phyloP scores from a whole-genome alignment of 1,139 yeast genomes.

The Kodamaea ohmeri region DNA sequence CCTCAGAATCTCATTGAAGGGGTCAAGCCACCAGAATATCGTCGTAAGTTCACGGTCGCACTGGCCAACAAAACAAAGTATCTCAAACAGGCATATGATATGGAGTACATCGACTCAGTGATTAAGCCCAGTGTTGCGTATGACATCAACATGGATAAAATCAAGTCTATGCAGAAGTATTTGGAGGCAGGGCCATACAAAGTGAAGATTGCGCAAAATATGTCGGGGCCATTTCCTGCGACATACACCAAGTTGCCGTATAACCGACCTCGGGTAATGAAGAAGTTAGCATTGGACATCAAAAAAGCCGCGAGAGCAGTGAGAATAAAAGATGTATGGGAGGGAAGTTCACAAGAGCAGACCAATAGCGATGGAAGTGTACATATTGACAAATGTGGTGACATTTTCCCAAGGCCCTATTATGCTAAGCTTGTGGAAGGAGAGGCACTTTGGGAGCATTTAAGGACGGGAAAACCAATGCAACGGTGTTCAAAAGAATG shows the following conservation, averaged over 20 bases:
- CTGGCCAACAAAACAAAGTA: conserved; percentile 22
- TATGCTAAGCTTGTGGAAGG: conserved; percentile 28
- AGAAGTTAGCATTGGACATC: conserved; percentile 32
- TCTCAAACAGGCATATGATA: conserved; percentile 33
- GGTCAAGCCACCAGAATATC: conserved; percentile 10
- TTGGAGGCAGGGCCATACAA: conserved; percentile 39
- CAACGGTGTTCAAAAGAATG: conserved; percentile 17
- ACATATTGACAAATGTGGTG: conserved; percentile 29
- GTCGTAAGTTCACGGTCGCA: conserved; percentile 16
- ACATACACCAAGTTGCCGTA: conserved; percentile 32
- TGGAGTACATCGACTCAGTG: conserved; percentile 32
- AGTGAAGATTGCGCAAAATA: conserved; percentile 30
- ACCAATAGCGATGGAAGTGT: conserved; percentile 26
- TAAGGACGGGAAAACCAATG: conserved; percentile 13
- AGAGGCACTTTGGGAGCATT: conserved; percentile 40
- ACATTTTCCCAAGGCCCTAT: conserved; percentile 30
- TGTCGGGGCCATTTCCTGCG: conserved; percentile 33
- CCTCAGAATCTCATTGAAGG: conserved; percentile 34
- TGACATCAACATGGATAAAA: conserved; percentile 31
- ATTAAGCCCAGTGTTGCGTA: conserved; percentile 38
- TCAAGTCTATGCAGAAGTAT: conserved; percentile 13
- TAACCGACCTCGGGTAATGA: conserved; percentile 16
- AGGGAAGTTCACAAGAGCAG: conserved; percentile 12
- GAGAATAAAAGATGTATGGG: conserved; percentile 32
- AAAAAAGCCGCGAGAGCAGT: conserved; percentile 28